Percentiles rank a stretch among this genome's conserved stretches.
Evolutionary conservation across 345 rosid species (phyloP).

Genomic region (Eucalyptus marginata): DNA sequence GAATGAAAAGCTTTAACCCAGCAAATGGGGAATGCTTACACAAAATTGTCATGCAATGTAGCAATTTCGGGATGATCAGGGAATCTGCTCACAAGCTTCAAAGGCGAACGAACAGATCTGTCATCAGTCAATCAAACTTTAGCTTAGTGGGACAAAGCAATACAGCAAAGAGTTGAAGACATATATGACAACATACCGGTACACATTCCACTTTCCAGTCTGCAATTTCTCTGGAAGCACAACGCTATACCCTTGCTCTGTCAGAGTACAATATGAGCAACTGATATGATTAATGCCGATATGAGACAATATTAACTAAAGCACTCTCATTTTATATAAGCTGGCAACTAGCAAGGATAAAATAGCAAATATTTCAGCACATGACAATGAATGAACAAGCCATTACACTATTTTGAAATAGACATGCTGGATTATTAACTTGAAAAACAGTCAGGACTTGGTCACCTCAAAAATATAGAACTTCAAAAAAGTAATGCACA

Average conservation of each 20-base stretch:
- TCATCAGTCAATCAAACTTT: background rate
- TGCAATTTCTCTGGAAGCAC: conserved; percentile 92
- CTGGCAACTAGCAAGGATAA: background rate
- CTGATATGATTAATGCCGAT: background rate
- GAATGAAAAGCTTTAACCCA: background rate
- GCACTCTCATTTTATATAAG: background rate
- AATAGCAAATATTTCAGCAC: background rate
- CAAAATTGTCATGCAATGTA: conserved; percentile 90
- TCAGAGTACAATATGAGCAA: background rate
- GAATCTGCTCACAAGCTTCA: conserved; percentile 67
- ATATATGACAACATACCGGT: conserved; percentile 32
- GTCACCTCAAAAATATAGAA: background rate
- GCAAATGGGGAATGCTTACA: conserved; percentile 26
- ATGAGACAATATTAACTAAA: background rate
- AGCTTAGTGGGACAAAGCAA: background rate
- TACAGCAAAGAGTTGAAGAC: background rate
- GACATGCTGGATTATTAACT: background rate
- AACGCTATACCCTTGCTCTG: conserved; percentile 84
- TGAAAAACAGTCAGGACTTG: background rate
- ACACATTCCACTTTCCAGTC: conserved; percentile 89
- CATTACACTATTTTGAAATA: background rate
- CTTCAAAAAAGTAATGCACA: background rate
- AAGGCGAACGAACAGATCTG: conserved; percentile 81
- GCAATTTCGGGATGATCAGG: conserved; percentile 79
- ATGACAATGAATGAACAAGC: background rate